These are phyloP conservation scores for Physcomitrellopsis africana DNA, from an alignment of 225 moss, liverwort and hornwort genomes.

Conservation along the genomic window DNA sequence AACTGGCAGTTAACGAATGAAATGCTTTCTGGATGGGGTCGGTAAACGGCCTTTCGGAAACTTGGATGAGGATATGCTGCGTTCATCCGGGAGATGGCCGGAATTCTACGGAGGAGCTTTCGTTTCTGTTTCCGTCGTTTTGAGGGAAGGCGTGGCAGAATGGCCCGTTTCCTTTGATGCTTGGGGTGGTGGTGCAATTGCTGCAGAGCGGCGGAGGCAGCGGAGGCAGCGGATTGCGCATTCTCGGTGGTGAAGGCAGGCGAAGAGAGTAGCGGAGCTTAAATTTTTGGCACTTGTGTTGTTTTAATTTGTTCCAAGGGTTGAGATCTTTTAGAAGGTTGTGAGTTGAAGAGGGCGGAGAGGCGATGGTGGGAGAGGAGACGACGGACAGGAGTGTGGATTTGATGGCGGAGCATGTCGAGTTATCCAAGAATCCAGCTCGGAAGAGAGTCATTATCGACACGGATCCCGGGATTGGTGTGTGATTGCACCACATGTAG, in stretches of 20 bases:
- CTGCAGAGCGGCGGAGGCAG: neutral
- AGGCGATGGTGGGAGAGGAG: slow-evolving; percentile 30
- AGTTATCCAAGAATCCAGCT: slow-evolving; percentile 16
- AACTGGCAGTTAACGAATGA: too few relatives aligned
- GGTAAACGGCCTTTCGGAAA: too few relatives aligned
- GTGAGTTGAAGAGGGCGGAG: neutral
- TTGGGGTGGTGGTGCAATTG: neutral
- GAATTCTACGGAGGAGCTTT: too few relatives aligned
- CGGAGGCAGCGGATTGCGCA: too few relatives aligned
- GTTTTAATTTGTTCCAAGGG: neutral
- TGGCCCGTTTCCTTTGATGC: too few relatives aligned
- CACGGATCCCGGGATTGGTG: slow-evolving; percentile 97
- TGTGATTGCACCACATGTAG: neutral
- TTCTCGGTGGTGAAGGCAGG: neutral
- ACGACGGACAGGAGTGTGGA: neutral
- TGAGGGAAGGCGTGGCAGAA: too few relatives aligned
- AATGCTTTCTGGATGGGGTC: too few relatives aligned
- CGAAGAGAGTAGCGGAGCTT: neutral
- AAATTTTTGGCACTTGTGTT: slow-evolving; percentile 38
- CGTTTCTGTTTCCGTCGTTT: too few relatives aligned
- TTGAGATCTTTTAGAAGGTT: neutral
- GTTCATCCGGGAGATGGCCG: too few relatives aligned
- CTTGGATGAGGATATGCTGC: too few relatives aligned
- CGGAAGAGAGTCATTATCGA: slow-evolving; percentile 87
- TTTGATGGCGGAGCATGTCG: neutral